Percentiles rank a stretch among this genome's conserved stretches.
Evolutionary conservation across 441 rosid species (phyloP).

Genomic region (Populus trichocarpa): DNA sequence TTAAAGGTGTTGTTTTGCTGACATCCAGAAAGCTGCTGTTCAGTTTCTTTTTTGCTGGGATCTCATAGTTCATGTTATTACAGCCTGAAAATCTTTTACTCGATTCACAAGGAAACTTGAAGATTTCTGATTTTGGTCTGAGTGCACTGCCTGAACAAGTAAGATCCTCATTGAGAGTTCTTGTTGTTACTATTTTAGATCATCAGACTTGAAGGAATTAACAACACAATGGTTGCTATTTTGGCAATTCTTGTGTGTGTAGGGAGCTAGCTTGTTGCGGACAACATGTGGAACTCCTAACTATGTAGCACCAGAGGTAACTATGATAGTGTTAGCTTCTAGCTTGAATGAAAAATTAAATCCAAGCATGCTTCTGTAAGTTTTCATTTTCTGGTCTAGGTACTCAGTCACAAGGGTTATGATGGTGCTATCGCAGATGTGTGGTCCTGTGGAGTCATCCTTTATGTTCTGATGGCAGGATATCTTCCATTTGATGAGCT

Average conservation of each 20-base stretch:
- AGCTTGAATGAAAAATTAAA: not conserved
- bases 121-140: conserved; percentile 95
- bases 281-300: conserved; percentile 98
- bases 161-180: conserved; percentile 21
- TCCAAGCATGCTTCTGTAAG: conserved; percentile 4
- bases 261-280: conserved; percentile 84
- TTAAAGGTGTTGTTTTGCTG: conserved; percentile 52
- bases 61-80: conserved; percentile 18
- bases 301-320: conserved; percentile 98
- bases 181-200: conserved; percentile 1
- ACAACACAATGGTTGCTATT: conserved; percentile 4
- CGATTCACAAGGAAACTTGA: conserved; percentile 86
- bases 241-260: conserved; percentile 20
- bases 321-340: not conserved
- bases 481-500: conserved; percentile 98
- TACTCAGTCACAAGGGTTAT: conserved; percentile 94
- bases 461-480: conserved; percentile 88
- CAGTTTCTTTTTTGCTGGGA: conserved; percentile 6
- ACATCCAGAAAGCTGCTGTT: conserved; percentile 2
- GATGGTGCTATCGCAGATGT: conserved; percentile 93
- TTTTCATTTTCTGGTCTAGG: conserved; percentile 42
- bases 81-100: conserved; percentile 98
- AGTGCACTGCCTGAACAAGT: conserved; percentile 86
- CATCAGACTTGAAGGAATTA: conserved; percentile 9
- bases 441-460: conserved; percentile 96